Base-by-base conservation (phyloP, 129 eudicot species). In the Tanacetum coccineum region DNA sequence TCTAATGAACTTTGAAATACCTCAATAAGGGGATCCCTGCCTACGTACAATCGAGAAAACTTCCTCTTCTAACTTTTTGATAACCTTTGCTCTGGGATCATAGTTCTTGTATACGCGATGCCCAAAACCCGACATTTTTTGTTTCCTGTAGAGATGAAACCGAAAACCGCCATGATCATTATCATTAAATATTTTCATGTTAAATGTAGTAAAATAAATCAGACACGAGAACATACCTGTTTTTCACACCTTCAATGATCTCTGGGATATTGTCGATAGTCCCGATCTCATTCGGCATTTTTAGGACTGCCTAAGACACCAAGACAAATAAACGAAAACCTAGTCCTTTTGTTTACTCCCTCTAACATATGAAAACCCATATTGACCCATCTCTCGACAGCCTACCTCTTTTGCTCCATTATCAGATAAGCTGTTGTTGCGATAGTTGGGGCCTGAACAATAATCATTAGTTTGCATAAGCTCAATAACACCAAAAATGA, bases 361-460 rank as follows among this genome's bases (percentile, higher is more conserved):
- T 40, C 9, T 50, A 54, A n/a, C 28, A 62, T 39, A 4, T 13
- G 39, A 1, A 32, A 32, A 32, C 39, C 39, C 39, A 8, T 32
- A 4, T 47, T 65, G 57, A 48, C 58, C 57, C 9, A 21, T 47
- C 4, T 47, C 44, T 18, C 71, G 17, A 65, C 30, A 61, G 22
- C 49, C 59, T 82, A 93, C 99, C 97, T 94, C 99, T 69, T 94
- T 94, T 65, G 99, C 99, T 66, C 99, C 99, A 88, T 84, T 73
- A 96, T 84, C 76, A 88, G 66, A 77, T 88, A 88, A 66, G 98
- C 98, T 47, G 98, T 96, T 32, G 98, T 96, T 68, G 98, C 98
- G 40, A 93, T 88, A 19, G 96, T 88, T 64, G 98, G 96, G 1
- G 86, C 98, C 98, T 93, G 90, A 28, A 20, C 53, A 72, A 66